These are phyloP conservation scores for Aaosphaeria pasadenensis DNA, from an alignment of 2,329 filamentous ascomycete genomes.

Conservation along the genomic window DNA sequence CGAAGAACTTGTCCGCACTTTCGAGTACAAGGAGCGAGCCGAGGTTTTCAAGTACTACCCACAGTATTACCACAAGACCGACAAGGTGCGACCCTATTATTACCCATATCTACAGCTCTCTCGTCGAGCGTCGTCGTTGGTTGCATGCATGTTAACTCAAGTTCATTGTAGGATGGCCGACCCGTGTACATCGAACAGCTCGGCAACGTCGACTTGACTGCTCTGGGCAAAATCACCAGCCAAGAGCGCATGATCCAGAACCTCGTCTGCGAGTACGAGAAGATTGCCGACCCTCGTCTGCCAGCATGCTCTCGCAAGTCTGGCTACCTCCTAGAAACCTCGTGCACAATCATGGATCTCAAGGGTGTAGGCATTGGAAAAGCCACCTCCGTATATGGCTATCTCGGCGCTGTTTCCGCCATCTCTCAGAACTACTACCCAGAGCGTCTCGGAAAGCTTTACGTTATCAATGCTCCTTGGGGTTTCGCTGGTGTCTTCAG, in stretches of 20 bases:
- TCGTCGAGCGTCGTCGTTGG: background rate
- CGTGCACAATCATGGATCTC: constrained; percentile 97
- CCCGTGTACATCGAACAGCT: constrained; percentile 97
- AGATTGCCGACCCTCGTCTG: constrained; percentile 85
- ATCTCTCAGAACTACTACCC: constrained; percentile 99
- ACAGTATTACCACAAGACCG: constrained; percentile 98
- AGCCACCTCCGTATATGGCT: constrained; percentile 80
- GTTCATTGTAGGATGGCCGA: constrained; percentile 71
- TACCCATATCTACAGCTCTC: background rate
- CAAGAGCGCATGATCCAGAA: constrained; percentile 94
- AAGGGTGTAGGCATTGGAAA: constrained; percentile 87
- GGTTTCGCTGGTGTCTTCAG: constrained; percentile 84
- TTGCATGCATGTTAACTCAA: background rate
- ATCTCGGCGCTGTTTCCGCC: constrained; percentile 78
- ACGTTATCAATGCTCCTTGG: constrained; percentile 98
- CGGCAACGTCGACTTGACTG: constrained; percentile 84
- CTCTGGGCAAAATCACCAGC: constrained; percentile 91
- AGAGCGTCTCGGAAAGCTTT: constrained; percentile 91
- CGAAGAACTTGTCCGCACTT: constrained; percentile 74
- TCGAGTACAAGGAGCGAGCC: constrained; percentile 83
- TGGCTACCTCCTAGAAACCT: constrained; percentile 89
- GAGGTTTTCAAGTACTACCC: constrained; percentile 89
- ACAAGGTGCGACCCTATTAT: constrained; percentile 55
- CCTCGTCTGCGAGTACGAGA: constrained; percentile 97
- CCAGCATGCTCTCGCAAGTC: constrained; percentile 93